Conservation (phyloP, 345 rosid genomes). For the Excoecaria agallocha region DNA sequence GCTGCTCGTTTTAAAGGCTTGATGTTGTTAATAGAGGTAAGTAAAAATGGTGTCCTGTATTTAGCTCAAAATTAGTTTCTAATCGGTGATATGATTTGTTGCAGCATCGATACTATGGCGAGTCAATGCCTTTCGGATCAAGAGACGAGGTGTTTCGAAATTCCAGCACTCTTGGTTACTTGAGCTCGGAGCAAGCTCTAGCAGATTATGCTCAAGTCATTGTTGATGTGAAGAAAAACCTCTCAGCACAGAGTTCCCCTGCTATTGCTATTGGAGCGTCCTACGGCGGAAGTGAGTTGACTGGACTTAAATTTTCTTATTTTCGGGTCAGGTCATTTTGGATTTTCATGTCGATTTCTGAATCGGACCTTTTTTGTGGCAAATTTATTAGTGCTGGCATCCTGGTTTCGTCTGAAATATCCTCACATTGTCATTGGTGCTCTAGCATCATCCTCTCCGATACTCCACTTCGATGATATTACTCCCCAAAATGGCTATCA, state of each 20-base stretch:
- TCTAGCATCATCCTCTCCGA: slow-evolving; percentile 33
- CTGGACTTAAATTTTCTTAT: neutral
- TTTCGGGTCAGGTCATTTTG: neutral
- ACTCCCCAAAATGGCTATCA: slow-evolving; percentile 27
- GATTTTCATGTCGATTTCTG: neutral
- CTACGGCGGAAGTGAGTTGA: slow-evolving; percentile 31
- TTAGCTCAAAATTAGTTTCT: too few relatives aligned
- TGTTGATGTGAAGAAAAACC: slow-evolving; percentile 24
- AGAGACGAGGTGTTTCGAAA: too few relatives aligned
- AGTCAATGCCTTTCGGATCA: slow-evolving; percentile 46
- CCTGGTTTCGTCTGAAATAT: slow-evolving; percentile 37
- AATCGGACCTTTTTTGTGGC: neutral
- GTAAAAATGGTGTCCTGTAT: too few relatives aligned
- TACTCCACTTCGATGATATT: slow-evolving; percentile 29
- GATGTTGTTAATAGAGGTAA: slow-evolving; percentile 28
- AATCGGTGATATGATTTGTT: too few relatives aligned
- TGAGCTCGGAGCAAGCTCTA: slow-evolving; percentile 33
- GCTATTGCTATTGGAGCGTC: slow-evolving; percentile 34
- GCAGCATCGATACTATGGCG: slow-evolving; percentile 32
- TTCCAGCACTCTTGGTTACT: slow-evolving; percentile 27
- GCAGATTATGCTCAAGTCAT: slow-evolving; percentile 35
- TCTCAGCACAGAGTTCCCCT: slow-evolving; percentile 28
- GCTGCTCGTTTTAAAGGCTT: slow-evolving; percentile 23
- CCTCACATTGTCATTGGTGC: slow-evolving; percentile 27
- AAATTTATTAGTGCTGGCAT: slow-evolving; percentile 25